A percentile compares a stretch with the other conserved stretches of the same genome.
Evolutionary conservation across 345 rosid genomes (phyloP).

Genomic region (Pistacia integerrima): DNA sequence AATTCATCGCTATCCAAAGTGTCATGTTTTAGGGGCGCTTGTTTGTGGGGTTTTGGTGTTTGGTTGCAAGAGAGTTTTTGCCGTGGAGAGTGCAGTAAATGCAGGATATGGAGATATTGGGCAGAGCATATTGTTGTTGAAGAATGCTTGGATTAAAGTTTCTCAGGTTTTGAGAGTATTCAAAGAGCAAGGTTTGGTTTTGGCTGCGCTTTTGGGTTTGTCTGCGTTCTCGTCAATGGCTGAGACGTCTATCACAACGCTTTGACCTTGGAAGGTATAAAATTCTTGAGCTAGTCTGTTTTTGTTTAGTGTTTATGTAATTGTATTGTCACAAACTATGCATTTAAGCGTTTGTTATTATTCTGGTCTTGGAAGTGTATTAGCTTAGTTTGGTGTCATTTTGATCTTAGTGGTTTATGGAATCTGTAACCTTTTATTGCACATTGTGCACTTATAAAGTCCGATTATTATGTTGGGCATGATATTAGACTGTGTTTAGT

Average conservation of each 20-base stretch:
- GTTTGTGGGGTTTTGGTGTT: slow-evolving; percentile 59
- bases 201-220: slow-evolving; percentile 71
- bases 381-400: too few relatives aligned
- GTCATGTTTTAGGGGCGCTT: slow-evolving; percentile 55
- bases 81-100: slow-evolving; percentile 63
- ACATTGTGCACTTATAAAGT: background rate
- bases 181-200: slow-evolving; percentile 71
- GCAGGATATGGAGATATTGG: slow-evolving; percentile 73
- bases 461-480: background rate
- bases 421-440: too few relatives aligned
- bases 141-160: slow-evolving; percentile 73
- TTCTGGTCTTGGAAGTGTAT: too few relatives aligned
- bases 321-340: too few relatives aligned
- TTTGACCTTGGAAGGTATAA: slow-evolving; percentile 96
- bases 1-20: slow-evolving; percentile 26
- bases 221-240: slow-evolving; percentile 98
- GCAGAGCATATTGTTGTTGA: slow-evolving; percentile 55
- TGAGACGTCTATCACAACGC: slow-evolving; percentile 86
- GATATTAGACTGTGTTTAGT: background rate
- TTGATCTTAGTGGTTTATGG: background rate
- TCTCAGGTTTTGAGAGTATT: slow-evolving; percentile 67
- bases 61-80: slow-evolving; percentile 63
- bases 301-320: background rate
- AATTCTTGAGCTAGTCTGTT: background rate
- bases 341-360: too few relatives aligned